Percentiles rank a stretch among this genome's conserved stretches.
phyloP scores from a whole-genome alignment of 805 yeast genomes.

The Candida glaebosa region DNA sequence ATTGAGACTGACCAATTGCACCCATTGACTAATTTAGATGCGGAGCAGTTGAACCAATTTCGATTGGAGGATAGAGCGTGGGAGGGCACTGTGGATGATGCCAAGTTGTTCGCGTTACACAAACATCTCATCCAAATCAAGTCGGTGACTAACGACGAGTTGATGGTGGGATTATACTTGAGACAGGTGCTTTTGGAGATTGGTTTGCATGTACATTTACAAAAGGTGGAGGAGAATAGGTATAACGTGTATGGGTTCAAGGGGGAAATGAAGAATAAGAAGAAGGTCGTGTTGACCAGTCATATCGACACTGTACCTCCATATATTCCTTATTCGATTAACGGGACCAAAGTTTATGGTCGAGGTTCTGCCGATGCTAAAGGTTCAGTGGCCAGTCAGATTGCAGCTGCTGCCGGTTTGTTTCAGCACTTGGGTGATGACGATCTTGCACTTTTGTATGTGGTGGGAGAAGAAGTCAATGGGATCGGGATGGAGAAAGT shows the following conservation, averaged over 20 bases:
- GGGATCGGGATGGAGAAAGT: slow-evolving; percentile 61
- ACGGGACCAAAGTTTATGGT: slow-evolving; percentile 54
- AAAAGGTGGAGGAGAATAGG: slow-evolving; percentile 33
- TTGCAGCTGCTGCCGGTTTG: slow-evolving; percentile 51
- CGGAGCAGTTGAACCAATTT: neutral
- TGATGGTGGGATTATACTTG: slow-evolving; percentile 37
- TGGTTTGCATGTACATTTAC: slow-evolving; percentile 53
- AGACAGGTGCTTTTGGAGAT: slow-evolving; percentile 30
- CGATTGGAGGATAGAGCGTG: slow-evolving; percentile 2
- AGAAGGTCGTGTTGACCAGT: slow-evolving; percentile 49
- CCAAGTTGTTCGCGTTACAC: slow-evolving; percentile 22
- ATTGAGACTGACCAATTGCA: neutral
- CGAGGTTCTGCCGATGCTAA: slow-evolving; percentile 74
- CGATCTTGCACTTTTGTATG: slow-evolving; percentile 57
- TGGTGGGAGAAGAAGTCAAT: slow-evolving; percentile 68
- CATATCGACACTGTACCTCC: slow-evolving; percentile 78
- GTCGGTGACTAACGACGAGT: slow-evolving; percentile 24
- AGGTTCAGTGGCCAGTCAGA: slow-evolving; percentile 63
- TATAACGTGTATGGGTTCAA: slow-evolving; percentile 56
- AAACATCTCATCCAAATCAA: slow-evolving; percentile 20
- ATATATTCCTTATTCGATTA: slow-evolving; percentile 46
- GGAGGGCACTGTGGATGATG: slow-evolving; percentile 6
- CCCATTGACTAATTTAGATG: neutral
- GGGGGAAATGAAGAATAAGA: slow-evolving; percentile 43
- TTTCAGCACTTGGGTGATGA: slow-evolving; percentile 42